phyloP scores from a whole-genome alignment of 805 yeast species.

The Myxozyma vanderwaltii region DNA sequence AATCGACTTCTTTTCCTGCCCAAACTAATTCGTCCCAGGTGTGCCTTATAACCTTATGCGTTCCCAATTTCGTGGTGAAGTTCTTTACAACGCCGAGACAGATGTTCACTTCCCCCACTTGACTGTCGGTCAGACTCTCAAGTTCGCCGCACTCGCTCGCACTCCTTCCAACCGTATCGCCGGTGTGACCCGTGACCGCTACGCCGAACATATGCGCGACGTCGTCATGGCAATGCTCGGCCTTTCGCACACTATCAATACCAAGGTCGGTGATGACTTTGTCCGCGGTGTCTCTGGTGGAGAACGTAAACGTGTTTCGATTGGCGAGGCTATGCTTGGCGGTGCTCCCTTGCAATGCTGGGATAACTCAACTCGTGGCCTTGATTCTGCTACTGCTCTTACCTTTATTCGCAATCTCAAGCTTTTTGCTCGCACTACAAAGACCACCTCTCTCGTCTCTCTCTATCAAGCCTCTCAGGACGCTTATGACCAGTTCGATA shows the following conservation, averaged over 20 bases:
- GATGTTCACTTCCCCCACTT: constrained; percentile 65
- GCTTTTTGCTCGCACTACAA: constrained; percentile 53
- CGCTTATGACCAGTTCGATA: constrained; percentile 57
- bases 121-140: constrained; percentile 62
- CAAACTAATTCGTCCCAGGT: constrained; percentile 6
- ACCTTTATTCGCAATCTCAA: constrained; percentile 63
- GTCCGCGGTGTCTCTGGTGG: constrained; percentile 64
- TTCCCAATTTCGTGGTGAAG: constrained; percentile 60
- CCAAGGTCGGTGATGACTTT: constrained; percentile 51
- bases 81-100: constrained; percentile 64
- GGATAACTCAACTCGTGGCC: constrained; percentile 73
- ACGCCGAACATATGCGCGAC: constrained; percentile 53
- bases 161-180: constrained; percentile 60
- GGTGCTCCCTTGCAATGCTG: constrained; percentile 57
- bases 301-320: constrained; percentile 58
- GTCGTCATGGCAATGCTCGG: constrained; percentile 54
- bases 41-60: constrained; percentile 50
- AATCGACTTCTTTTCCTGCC: neutral
- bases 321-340: constrained; percentile 53
- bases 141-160: constrained; percentile 56
- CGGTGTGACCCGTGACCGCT: constrained; percentile 53
- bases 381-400: constrained; percentile 69
- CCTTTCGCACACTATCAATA: constrained; percentile 47
- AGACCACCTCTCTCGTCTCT: constrained; percentile 61
- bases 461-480: constrained; percentile 62